Conservation (phyloP, 2,329 filamentous ascomycete species). For the Xylariaceae sp. region DNA sequence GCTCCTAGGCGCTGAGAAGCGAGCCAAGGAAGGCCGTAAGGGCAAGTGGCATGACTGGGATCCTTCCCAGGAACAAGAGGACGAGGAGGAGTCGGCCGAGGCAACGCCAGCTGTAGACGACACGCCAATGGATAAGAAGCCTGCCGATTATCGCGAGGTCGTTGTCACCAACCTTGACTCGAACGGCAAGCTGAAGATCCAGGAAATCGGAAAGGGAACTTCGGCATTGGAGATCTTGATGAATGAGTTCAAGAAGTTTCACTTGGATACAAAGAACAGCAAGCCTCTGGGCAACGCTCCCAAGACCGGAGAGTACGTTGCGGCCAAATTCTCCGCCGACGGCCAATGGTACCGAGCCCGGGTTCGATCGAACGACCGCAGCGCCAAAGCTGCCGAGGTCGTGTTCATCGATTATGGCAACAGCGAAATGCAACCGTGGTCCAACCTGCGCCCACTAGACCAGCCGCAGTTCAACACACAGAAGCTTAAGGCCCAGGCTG, state of each 20-base stretch:
- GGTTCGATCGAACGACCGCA: slow-evolving; percentile 85
- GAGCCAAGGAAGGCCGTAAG: slow-evolving; percentile 81
- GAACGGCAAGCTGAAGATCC: slow-evolving; percentile 78
- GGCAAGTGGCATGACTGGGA: slow-evolving; percentile 93
- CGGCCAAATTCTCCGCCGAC: slow-evolving; percentile 84
- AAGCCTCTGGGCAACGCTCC: slow-evolving; percentile 66
- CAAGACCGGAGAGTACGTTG: slow-evolving; percentile 85
- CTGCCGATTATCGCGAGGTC: slow-evolving; percentile 82
- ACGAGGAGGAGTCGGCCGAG: slow-evolving; percentile 45
- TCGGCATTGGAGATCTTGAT: slow-evolving; percentile 79
- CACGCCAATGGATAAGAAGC: slow-evolving; percentile 55
- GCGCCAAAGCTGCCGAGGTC: slow-evolving; percentile 81
- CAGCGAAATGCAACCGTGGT: slow-evolving; percentile 81
- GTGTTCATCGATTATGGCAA: slow-evolving; percentile 97
- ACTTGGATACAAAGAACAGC: slow-evolving; percentile 75
- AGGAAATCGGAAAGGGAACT: slow-evolving; percentile 82
- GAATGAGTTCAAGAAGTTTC: slow-evolving; percentile 85
- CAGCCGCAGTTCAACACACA: slow-evolving; percentile 70
- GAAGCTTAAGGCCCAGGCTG: slow-evolving; percentile 79
- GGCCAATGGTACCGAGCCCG: slow-evolving; percentile 91
- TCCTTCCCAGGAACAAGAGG: slow-evolving; percentile 71
- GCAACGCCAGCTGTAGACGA: slow-evolving; percentile 44
- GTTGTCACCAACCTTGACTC: slow-evolving; percentile 85
- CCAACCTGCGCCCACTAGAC: slow-evolving; percentile 70
- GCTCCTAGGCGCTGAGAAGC: slow-evolving; percentile 78